Percentiles rank a stretch among this genome's conserved stretches.
Conservation (phyloP, 2,329 filamentous ascomycete genomes). For the Colletotrichum sojae region DNA sequence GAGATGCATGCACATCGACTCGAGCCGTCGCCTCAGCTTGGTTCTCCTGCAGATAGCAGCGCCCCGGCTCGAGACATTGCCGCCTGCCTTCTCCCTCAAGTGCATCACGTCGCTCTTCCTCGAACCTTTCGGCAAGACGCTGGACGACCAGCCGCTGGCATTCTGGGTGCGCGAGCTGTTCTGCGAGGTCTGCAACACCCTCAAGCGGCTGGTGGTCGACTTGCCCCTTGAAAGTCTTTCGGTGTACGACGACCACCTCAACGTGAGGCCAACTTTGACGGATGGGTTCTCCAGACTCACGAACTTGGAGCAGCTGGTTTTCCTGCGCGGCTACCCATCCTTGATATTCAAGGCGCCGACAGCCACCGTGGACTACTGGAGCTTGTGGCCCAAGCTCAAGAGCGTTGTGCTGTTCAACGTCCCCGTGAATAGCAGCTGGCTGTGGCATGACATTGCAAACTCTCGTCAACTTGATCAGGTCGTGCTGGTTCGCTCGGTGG, state of each 20-base stretch:
- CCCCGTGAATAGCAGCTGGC: conserved; percentile 52
- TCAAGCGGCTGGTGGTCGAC: conserved; percentile 62
- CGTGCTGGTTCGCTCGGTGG: conserved; percentile 57
- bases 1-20: too few species aligned
- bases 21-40: too few species aligned
- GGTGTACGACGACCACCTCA: conserved; percentile 58
- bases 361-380: conserved; percentile 54
- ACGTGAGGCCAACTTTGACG: conserved; percentile 56
- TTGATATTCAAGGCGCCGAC: conserved; percentile 52
- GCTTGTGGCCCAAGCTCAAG: conserved; percentile 57
- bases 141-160: conserved; percentile 58
- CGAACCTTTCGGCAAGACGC: conserved; percentile 51
- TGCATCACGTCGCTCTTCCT: conserved; percentile 59
- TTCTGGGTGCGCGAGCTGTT: conserved; percentile 59
- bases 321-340: conserved; percentile 61
- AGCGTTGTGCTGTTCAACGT: conserved; percentile 60
- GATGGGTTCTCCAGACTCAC: conserved; percentile 61
- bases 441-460: conserved; percentile 56
- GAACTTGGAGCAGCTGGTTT: conserved; percentile 63
- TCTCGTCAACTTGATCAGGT: conserved; percentile 56
- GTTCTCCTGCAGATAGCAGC: too few species aligned
- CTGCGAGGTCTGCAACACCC: conserved; percentile 53
- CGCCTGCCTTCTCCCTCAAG: conserved; percentile 24
- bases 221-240: conserved; percentile 62
- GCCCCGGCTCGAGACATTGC: too few species aligned